Base-by-base conservation (phyloP, 1,284 basidiomycete genomes). In the Irpex sp. region DNA sequence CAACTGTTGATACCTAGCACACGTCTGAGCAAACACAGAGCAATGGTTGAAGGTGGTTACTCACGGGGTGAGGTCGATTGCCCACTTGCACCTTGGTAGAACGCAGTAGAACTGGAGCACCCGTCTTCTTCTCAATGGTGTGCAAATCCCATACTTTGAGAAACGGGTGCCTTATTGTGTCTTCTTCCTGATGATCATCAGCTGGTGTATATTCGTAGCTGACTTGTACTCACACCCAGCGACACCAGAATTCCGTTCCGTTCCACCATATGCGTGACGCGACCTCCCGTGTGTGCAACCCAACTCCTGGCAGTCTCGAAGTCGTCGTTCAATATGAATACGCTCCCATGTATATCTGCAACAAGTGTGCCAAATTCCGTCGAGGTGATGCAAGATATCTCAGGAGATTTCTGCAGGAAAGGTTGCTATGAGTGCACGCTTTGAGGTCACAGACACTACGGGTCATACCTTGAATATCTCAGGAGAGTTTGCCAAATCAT, bases 131-230 rank as follows among this genome's bases (percentile, higher is more conserved):
- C 71, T 93, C 90, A n/a, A 78, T 82, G 61, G 84, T 84, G 45
- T 84, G 81, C 21, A 97, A 73, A 72, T 95, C 91, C 94, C 94
- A 97, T 52, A 97, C 86, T 73, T 94, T 96, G 60, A 97, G 78
- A 18, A 95, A 73, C 0, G 93, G 91, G 54, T 86, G 83, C n/a
- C 86, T 79, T 12, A 86, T 80, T 1, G 80, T 73, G 59, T 89
- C 87, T 73, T 96, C 93, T 75, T 96, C 94, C 90, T 93, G 67
- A 58, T 36, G 9, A 28, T 35, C n/a, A 63, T 57, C 65, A 63
- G 23, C 35, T 33, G 56, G 36, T 58, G 14, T 33, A 58, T 21
- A 10, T 23, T 45, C 18, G 47, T 18, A 36, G n/a, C 47, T 14
- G 56, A 45, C 7, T 6, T n/a, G 16, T 19, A 81, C 89, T 61